Evolutionary conservation across 768 basidiomycete genomes (phyloP), one percentile per base, ranked within the genome.

Genomic region (Calocybe gangraenosa): DNA sequence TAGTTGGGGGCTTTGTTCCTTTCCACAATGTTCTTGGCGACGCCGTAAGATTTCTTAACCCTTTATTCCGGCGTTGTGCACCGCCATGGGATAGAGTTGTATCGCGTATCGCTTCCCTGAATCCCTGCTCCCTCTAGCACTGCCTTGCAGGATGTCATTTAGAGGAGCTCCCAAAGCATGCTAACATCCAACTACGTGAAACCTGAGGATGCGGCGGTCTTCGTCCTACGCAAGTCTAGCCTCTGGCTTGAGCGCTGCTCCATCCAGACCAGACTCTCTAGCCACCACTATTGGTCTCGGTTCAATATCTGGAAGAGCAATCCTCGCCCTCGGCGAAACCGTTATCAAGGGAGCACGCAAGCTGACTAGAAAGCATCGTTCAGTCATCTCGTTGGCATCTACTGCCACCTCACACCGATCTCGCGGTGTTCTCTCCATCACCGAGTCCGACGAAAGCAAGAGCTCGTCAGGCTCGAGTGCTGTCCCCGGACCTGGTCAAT

Each of bases 271-370:
- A 22, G 35, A 30, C 20, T 44, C 36, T 4, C 21, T 35, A 25
- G 35, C 10, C 22, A 44, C 32, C 2, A 44, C 43, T n/a, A 28
- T 37, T 5, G 43, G 43, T 7, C 22, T 44, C 11, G 43, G 43
- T 9, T 28, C 37, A 22, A 37, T 44, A 25, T 44, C 36, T 13
- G 43, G 43, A 15, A 20, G 43, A 34, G 43, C 43, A 4, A 37
- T 44, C 17, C n/a, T 37, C 11, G 43, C 43, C 2, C 22, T 44
- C 3, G 36, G 43, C 15, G 43, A 44, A 15, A 23, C 15, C 17
- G 43, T 31, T 2, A 44, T 44, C 10, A 15, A n/a, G 20, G 28
- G 21, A 8, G 36, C 43, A 18, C 34, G 35, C 11, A 21, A 31
- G 5, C 8, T 37, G 22, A 21, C 30, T 17, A 15, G 35, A 14